phyloP scores from a whole-genome alignment of 75 land plant genomes.

The Gnetum montanum region DNA sequence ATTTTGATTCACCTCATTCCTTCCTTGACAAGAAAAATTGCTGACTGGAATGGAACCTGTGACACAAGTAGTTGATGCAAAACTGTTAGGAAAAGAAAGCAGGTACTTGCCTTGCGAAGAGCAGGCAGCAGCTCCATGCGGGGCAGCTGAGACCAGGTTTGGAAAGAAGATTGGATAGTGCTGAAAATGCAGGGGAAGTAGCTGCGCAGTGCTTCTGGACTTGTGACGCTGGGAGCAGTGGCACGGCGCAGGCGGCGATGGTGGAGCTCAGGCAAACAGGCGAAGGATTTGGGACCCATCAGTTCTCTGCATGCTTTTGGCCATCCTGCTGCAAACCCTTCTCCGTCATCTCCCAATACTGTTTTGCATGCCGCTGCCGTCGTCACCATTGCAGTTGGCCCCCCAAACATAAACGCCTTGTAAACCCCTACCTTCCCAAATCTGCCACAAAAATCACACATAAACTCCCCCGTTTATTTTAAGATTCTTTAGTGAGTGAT shows the following conservation, averaged over 20 bases:
- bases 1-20: no score
- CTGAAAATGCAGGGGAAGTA: conserved; percentile 46
- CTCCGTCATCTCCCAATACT: conserved; percentile 47
- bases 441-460: no score
- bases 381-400: conserved; percentile 51
- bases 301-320: conserved; percentile 46
- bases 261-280: conserved; percentile 33
- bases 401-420: conserved; percentile 61
- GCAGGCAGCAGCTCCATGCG: conserved; percentile 48
- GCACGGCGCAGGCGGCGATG: conserved; percentile 58
- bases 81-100: no score
- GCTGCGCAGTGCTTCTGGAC: conserved; percentile 39
- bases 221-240: conserved; percentile 51
- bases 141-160: conserved; percentile 40
- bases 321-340: conserved; percentile 58
- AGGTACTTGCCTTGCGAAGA: conserved; percentile 23
- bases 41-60: no score
- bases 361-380: conserved; percentile 40
- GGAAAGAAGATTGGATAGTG: conserved; percentile 21
- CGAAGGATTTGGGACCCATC: conserved; percentile 51
- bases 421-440: conserved; percentile 47
- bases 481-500: no score
- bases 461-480: neutral
- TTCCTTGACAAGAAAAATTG: no score
- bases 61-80: no score